Conservation (phyloP, 768 basidiomycete species). For the Pleurotus tuber-regium region DNA sequence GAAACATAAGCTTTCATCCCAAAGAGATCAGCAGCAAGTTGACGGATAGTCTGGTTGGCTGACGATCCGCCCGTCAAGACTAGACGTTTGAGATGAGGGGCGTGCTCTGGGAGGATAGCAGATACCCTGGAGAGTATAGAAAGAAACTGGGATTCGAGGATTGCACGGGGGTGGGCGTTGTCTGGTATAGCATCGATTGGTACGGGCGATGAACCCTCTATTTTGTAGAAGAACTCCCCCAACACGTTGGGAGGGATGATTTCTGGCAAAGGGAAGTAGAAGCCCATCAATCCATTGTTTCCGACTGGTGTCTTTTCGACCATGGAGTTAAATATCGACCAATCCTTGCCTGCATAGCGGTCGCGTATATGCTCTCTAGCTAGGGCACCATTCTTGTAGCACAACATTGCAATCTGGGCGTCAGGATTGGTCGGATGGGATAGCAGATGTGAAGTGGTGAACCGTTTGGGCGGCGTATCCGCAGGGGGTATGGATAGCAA, state of each 20-base stretch:
- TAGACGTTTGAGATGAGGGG: conserved; percentile 58
- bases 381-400: conserved; percentile 87
- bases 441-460: conserved; percentile 74
- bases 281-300: conserved; percentile 59
- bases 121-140: conserved; percentile 73
- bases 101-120: conserved; percentile 60
- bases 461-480: conserved; percentile 59
- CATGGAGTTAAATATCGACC: conserved; percentile 68
- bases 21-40: conserved; percentile 78
- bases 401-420: conserved; percentile 85
- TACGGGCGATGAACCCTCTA: conserved; percentile 22
- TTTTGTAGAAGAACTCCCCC: conserved; percentile 53
- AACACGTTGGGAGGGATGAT: conserved; percentile 80
- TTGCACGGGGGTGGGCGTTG: conserved; percentile 63
- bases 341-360: conserved; percentile 54
- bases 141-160: conserved; percentile 83
- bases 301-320: conserved; percentile 55
- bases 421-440: conserved; percentile 61
- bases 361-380: conserved; percentile 78
- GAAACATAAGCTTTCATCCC: conserved; percentile 72
- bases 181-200: conserved; percentile 37
- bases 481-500: conserved; percentile 73
- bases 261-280: conserved; percentile 84
- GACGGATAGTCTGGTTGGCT: conserved; percentile 67
- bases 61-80: conserved; percentile 81